Base-by-base conservation (phyloP, 176 grass and related monocot species). In the Pontederia crassipes region DNA sequence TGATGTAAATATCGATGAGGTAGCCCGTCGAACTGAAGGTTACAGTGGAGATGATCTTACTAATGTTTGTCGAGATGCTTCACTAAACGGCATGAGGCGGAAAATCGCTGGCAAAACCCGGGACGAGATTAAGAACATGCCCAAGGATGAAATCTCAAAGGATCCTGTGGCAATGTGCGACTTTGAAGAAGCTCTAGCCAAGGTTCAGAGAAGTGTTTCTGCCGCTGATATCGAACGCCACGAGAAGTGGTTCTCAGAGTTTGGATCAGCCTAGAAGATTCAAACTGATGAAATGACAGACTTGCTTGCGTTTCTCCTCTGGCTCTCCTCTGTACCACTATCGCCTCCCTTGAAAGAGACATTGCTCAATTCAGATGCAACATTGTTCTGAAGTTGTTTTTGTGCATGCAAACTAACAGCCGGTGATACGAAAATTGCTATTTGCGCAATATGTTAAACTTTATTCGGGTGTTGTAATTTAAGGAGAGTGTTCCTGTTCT, bases 31-130 rank as follows among this genome's bases (percentile, higher is more conserved):
- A 77, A 97, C 92, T 14, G 87, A 88, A 67, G 87, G 87, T 29
- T 97, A 97, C 52, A 97, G 86, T 61, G 92, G 87, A 62, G 87
- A 97, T 29, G 90, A 95, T 56, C 77, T 95, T 55, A 95, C 86
- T 47, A 95, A 95, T 69, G 90, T 95, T 60, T 95, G 92, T n/a
- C 92, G 92, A 61, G 92, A 91, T 46, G 87, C 92, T 63, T 97
- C 92, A 4, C 69, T 97, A 76, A 97, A 90, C 12, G 92, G 92
- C 45, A 88, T 97, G 86, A 77, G 92, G 63, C 81, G 87, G n/a
- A 95, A 90, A 77, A 95, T 95, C 54, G 86, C 90, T 50, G 90
- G 90, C 52, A 95, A 95, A 64, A 97, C 92, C 29, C 74, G 83
- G 3, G 87, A 97, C 13, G 92, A 91, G 71, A 91, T 97, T 59